Percentiles rank a stretch among this genome's conserved stretches.
These are phyloP conservation scores for Chlorociboria aeruginascens DNA, from an alignment of 495 filamentous ascomycete genomes.

Conservation along the genomic window DNA sequence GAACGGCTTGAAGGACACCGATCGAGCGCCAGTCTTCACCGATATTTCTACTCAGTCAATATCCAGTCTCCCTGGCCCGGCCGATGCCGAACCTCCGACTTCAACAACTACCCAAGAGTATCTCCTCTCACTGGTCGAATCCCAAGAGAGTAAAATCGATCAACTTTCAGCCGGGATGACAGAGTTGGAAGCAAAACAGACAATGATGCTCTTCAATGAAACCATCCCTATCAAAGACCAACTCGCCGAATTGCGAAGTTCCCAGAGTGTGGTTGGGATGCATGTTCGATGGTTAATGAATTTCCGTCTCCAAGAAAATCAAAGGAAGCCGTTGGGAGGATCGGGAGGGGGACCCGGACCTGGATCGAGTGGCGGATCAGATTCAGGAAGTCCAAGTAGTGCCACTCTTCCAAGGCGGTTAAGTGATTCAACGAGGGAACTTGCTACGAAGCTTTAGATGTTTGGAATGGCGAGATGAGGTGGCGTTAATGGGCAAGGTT, in stretches of 20 bases:
- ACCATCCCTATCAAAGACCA: conserved; percentile 37
- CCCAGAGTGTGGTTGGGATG: conserved; percentile 38
- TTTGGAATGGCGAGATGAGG: no score
- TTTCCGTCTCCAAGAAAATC: conserved; percentile 28
- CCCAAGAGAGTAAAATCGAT: conserved; percentile 33
- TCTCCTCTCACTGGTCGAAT: conserved; percentile 35
- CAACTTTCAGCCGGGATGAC: conserved; percentile 29
- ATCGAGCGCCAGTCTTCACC: conserved; percentile 7
- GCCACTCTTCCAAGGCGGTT: no score
- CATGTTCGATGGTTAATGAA: conserved; percentile 44
- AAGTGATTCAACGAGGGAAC: no score
- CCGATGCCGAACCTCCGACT: conserved; percentile 19
- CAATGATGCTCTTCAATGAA: conserved; percentile 36
- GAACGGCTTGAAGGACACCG: conserved; percentile 4
- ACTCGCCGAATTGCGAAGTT: conserved; percentile 38
- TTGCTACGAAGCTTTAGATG: no score
- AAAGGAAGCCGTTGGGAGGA: background rate
- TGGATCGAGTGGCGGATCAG: background rate
- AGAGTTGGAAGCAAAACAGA: conserved; percentile 36
- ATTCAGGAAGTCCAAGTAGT: background rate
- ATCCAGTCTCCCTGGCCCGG: conserved; percentile 3
- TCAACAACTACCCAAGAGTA: conserved; percentile 24
- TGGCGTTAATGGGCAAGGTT: no score
- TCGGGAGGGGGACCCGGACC: background rate
- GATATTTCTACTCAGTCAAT: conserved; percentile 9